These are phyloP conservation scores for Puccinia horiana DNA, from an alignment of 1,284 basidiomycete species.

Conservation along the genomic window DNA sequence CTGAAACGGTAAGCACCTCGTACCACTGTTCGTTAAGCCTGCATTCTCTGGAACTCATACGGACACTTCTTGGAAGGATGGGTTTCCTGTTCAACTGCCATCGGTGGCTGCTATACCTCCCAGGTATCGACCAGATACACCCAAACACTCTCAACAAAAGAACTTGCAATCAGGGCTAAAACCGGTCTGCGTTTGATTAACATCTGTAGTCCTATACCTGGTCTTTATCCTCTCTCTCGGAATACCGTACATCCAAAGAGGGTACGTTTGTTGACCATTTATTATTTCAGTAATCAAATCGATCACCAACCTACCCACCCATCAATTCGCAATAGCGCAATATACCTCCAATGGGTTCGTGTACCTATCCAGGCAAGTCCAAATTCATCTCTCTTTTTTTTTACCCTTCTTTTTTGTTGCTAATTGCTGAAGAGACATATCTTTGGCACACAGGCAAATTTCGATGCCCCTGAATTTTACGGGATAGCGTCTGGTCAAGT, in stretches of 20 bases:
- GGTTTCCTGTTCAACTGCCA: conserved; percentile 21
- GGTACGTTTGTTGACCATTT: neutral
- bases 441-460: conserved; percentile 22
- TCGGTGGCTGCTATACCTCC: conserved; percentile 2
- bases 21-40: too few relatives aligned
- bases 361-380: conserved; percentile 27
- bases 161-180: neutral
- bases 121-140: neutral
- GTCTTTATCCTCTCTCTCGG: conserved; percentile 26
- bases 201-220: neutral
- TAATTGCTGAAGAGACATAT: neutral
- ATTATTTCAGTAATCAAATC: neutral
- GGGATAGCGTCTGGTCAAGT: conserved; percentile 34
- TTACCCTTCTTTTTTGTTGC: neutral
- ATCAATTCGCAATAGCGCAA: neutral
- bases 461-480: conserved; percentile 31
- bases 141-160: neutral
- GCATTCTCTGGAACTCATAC: neutral
- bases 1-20: too few relatives aligned
- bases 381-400: neutral
- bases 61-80: neutral
- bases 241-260: conserved; percentile 31
- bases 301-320: neutral
- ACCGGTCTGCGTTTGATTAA: neutral
- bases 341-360: conserved; percentile 32